A percentile compares a stretch with the other conserved stretches of the same genome.
phyloP scores from a whole-genome alignment of 2,329 filamentous ascomycete genomes.

The Exserohilum turcica region DNA sequence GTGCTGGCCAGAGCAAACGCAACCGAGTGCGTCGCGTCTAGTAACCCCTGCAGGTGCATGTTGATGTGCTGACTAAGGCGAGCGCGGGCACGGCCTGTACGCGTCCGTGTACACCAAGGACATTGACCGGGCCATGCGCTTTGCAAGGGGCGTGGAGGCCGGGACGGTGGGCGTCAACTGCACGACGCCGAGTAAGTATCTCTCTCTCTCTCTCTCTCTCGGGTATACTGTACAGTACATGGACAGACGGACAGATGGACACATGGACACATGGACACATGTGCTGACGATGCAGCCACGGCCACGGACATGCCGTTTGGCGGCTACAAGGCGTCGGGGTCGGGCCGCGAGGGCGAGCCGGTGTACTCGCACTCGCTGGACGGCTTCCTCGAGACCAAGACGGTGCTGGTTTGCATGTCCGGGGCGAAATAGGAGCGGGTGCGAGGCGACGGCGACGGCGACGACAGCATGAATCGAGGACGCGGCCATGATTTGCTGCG shows the following conservation, averaged over 20 bases:
- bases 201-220: too few species aligned
- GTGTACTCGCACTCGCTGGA: constrained; percentile 35
- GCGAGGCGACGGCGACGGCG: too few species aligned
- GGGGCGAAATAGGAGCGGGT: neutral
- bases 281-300: neutral
- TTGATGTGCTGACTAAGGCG: constrained; percentile 9
- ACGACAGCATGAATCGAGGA: too few species aligned
- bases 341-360: constrained; percentile 44
- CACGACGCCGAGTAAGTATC: constrained; percentile 35
- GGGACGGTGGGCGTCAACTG: constrained; percentile 51
- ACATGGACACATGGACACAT: too few species aligned
- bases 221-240: too few species aligned
- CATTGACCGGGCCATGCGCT: constrained; percentile 45
- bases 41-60: neutral
- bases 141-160: constrained; percentile 49
- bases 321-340: constrained; percentile 48
- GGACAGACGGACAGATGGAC: too few species aligned
- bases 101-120: constrained; percentile 76
- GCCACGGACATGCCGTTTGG: constrained; percentile 49
- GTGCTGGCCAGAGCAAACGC: constrained; percentile 79
- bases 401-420: constrained; percentile 41
- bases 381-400: constrained; percentile 46
- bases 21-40: constrained; percentile 62
- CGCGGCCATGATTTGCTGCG: constrained; percentile 11
- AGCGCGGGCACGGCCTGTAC: constrained; percentile 72